Evolutionary conservation across 139 green algal genomes (phyloP).

Genomic region (Volvox africanus): DNA sequence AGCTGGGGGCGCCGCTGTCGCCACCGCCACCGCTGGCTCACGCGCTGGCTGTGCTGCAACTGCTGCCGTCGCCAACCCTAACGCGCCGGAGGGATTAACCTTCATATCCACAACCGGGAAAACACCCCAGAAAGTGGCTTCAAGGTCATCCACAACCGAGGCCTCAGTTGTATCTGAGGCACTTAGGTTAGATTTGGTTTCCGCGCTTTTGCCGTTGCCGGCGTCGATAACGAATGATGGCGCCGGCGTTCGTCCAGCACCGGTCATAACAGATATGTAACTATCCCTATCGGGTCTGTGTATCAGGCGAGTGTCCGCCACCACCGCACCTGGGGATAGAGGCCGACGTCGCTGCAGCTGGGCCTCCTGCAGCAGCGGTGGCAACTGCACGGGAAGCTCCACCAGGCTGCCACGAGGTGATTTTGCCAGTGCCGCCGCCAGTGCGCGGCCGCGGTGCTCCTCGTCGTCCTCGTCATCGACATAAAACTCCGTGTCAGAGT

Average conservation of each 20-base stretch:
- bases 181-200: neutral
- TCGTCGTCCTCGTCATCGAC: slow-evolving; percentile 10
- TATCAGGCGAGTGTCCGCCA: no score
- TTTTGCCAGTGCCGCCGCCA: slow-evolving; percentile 9
- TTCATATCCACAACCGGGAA: neutral
- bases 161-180: neutral
- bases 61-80: no score
- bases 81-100: neutral
- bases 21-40: neutral
- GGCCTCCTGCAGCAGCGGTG: neutral
- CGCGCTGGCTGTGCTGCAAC: neutral
- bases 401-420: neutral
- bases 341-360: no score
- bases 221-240: no score
- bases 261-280: no score
- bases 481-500: slow-evolving; percentile 26
- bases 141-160: neutral
- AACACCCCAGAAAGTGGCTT: neutral
- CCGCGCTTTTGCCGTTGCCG: neutral
- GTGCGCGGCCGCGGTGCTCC: neutral
- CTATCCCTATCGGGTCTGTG: no score
- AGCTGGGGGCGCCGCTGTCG: neutral
- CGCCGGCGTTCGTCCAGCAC: no score
- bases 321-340: neutral
- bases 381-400: neutral